Evolutionary conservation across 352 stramenopile species (phyloP), one percentile per base, ranked within the genome.

Genomic region (Phytophthora quininea): DNA sequence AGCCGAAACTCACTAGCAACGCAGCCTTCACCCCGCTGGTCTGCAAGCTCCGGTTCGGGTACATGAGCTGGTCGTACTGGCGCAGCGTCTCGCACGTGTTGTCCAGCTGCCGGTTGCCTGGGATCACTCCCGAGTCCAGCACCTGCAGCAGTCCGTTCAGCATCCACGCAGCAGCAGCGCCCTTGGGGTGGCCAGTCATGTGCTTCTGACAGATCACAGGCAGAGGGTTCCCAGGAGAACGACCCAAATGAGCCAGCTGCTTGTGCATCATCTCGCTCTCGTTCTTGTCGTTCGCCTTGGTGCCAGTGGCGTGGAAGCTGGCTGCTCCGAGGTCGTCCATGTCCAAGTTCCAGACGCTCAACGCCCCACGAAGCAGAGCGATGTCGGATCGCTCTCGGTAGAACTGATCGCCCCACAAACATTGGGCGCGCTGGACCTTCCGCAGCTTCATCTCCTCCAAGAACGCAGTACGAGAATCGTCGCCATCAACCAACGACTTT

Each of bases 211-310:
- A 91, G 30, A 96, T 76, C 8, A 95, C 77, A 12, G 84, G 84
- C 37, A 96, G 60, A 29, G 84, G 72, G 65, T 96, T 95, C 30
- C 88, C 88, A 14, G 61, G 42, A 5, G 84, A 88, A 2, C 89
- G 84, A 12, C 88, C 89, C 7, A 96, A 69, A 58, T 95, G 88
- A 64, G 73, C 50, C 54, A 96, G 81, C 59, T 97, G 86, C 71
- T 92, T 92, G 64, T 97, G 86, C 0, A 84, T 92, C 50, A 97
- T 86, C 30, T 93, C 87, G 49, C 86, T 95, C 53, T 97, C 88
- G 49, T 96, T 96, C 77, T 84, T 89, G 71, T 97, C 89, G 64
- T 96, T 97, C 10, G 81, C 84, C 49, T 73, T 95, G 35, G 88
- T 95, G 27, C 87, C 84, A 6, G 88, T 96, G 15, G 82, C 88